Percentiles rank a stretch among this genome's conserved stretches.
These are phyloP conservation scores for Vinca minor DNA, from an alignment of 257 asterid genomes.

Conservation along the genomic window DNA sequence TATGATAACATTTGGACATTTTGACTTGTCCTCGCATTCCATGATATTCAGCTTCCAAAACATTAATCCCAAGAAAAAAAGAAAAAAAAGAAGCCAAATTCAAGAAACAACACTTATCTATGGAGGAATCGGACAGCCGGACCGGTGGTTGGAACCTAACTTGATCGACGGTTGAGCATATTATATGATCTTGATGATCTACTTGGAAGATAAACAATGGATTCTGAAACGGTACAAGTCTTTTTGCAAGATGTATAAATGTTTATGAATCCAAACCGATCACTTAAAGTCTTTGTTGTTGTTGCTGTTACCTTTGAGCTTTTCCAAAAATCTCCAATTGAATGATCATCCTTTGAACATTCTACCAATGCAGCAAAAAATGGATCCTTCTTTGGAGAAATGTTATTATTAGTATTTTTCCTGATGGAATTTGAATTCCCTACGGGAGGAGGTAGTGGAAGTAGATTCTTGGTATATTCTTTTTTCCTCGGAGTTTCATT, in stretches of 20 bases:
- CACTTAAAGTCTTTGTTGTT: constrained; percentile 37
- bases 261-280: constrained; percentile 45
- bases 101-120: constrained; percentile 2
- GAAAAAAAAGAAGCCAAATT: constrained; percentile 1
- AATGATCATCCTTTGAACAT: constrained; percentile 57
- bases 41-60: background rate
- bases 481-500: constrained; percentile 26
- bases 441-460: constrained; percentile 60
- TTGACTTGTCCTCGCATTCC: constrained; percentile 12
- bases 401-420: constrained; percentile 26
- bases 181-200: constrained; percentile 29
- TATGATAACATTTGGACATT: background rate
- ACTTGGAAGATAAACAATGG: constrained; percentile 47
- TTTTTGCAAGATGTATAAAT: constrained; percentile 57
- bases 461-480: constrained; percentile 29
- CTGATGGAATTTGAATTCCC: constrained; percentile 27
- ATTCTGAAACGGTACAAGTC: constrained; percentile 50
- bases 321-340: no score
- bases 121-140: background rate
- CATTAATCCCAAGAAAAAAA: no score
- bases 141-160: constrained; percentile 1
- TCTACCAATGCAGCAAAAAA: constrained; percentile 62
- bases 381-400: no score
- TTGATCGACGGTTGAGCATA: constrained; percentile 33
- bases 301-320: no score